Base-by-base conservation (phyloP, 2,329 filamentous ascomycete genomes). In the Neopestalotiopsis sp. region DNA sequence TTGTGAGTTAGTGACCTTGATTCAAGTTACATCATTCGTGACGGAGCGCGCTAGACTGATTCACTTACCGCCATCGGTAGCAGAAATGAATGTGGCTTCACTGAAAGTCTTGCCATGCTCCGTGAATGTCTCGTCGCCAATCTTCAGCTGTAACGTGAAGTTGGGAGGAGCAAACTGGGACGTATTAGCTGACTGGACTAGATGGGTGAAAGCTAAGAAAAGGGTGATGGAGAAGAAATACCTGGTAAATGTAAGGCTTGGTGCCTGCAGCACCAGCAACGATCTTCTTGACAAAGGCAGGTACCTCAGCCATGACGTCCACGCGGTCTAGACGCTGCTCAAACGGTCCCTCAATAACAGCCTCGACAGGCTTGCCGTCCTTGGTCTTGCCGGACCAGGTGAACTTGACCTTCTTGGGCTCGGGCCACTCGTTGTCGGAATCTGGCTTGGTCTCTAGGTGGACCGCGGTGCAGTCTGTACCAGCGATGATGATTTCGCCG, bases 201-300 rank as follows among this genome's bases (percentile, higher is more conserved):
- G 6, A 10, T 7, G 20, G 17, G 42, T 6, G 34, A 38, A 28
- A 1, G 14, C 6, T 28, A 13, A 32, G 32, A 79, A 87, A 38
- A 62, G 5, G 30, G 32, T 73, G 4, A 10, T 30, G 34, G 34
- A 38, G 10, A 38, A 38, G 10, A 24, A 65, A n/a, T 81, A 95
- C 94, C 87, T 97, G 96, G 83, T 98, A 99, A 76, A 99, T 98
- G 81, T 98, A 99, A 5, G 96, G 96, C 85, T 94, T 96, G 34
- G 96, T 97, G 71, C 96, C 96, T 3, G 92, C 94, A 13, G 95
- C 94, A 72, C 89, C 91, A 58, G 93, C 93, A 32, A 97, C 94
- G 78, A 99, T 94, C 75, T 91, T 91, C 89, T 99, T 99, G 80
- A 99, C 91, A 76, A 99, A 97, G 38, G 92, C 94, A 3, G 96